These are phyloP conservation scores for Backusella morwellensis DNA, from an alignment of 192 early-diverging fungal species.

Conservation along the genomic window DNA sequence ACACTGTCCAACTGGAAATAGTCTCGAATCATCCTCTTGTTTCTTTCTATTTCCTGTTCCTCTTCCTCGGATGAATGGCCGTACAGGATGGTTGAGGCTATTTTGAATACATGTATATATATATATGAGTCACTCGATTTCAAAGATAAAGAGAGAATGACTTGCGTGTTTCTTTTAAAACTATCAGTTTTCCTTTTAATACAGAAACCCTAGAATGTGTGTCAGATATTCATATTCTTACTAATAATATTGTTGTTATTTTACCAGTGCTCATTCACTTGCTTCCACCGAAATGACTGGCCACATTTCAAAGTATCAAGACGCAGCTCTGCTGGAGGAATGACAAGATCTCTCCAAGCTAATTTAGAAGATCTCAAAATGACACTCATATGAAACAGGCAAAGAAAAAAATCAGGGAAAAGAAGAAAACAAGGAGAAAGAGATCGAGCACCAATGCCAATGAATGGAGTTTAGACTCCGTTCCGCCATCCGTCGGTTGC, in stretches of 20 bases:
- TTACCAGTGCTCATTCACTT: conserved; percentile 60
- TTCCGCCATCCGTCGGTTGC: no score
- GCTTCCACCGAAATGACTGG: conserved; percentile 90
- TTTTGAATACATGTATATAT: neutral
- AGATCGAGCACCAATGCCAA: neutral
- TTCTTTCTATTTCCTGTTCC: conserved; percentile 24
- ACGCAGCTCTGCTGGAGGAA: conserved; percentile 64
- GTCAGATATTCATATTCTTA: neutral
- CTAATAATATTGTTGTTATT: neutral
- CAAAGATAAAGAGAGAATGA: neutral
- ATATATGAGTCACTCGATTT: neutral
- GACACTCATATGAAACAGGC: neutral
- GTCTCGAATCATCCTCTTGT: conserved; percentile 52
- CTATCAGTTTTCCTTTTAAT: conserved; percentile 55
- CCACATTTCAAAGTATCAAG: conserved; percentile 85
- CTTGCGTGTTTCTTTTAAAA: conserved; percentile 61
- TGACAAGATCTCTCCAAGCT: conserved; percentile 48
- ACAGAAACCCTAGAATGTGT: conserved; percentile 40
- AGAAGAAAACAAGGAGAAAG: neutral
- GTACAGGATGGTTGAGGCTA: conserved; percentile 26
- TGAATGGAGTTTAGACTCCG: neutral
- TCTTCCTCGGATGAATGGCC: conserved; percentile 18
- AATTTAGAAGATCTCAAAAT: conserved; percentile 10
- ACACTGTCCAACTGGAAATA: conserved; percentile 85
- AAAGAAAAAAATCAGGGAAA: neutral